Base-by-base conservation (phyloP, 805 yeast genomes). In the Ogataea philodendri region DNA sequence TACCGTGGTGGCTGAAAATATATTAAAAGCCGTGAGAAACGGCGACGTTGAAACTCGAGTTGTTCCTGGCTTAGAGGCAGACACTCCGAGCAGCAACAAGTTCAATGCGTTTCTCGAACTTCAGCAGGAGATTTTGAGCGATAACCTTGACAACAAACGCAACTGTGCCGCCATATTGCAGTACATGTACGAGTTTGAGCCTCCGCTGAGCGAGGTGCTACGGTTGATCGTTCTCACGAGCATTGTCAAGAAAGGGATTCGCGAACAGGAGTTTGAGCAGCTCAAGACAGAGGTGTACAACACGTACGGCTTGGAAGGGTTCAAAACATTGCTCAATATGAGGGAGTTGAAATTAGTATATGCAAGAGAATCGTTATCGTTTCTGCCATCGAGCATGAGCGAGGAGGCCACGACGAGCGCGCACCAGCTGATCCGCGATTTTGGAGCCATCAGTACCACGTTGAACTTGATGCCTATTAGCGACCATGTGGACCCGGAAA, bases 111-210 rank as follows among this genome's bases (percentile, higher is more conserved):
- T 71, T 39, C 57, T 83, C 11, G 78, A 73, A 36, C 63, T 83
- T 23, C 86, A 84, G 52, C 89, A 86, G 55, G 86, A 82, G 33
- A 64, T 88, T 1, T 62, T 86, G 26, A 72, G 75, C 5, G 74
- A 75, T 32, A 66, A 67, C 10, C 41, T 72, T 17, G 74, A 73
- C 51, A 49, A 70, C 57, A 42, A 63, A 49, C 34, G 61, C 47
- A 46, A 49, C 36, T 48, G 52, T 27, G 54, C 60, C 3, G 63
- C 62, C 32, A 63, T 80, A 3, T 58, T 70, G 17, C 74, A 73
- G 11, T 64, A 85, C 24, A 64, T 82, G 30, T 69, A 69, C 38
- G 66, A 68, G 15, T 64, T 60, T 10, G 67, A 63, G 40, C 60
- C 70, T 3, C 48, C 66, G 1, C 46, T 67, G 0, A 51, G 60